phyloP scores from a whole-genome alignment of 1,139 yeast genomes.

The Groenewaldozyma sp. region DNA sequence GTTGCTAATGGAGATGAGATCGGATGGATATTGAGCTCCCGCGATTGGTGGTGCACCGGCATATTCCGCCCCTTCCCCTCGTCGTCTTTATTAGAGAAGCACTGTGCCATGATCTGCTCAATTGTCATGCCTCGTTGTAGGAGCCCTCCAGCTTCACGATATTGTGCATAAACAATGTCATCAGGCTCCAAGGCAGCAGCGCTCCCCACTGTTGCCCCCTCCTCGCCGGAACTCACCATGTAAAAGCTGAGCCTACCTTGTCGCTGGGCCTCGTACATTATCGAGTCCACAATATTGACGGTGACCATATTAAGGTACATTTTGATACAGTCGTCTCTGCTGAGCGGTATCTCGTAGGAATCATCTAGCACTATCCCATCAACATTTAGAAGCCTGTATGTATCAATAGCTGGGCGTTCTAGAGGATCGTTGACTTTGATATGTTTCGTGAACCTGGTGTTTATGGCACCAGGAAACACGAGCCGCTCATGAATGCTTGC shows the following conservation, averaged over 20 bases:
- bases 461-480: slow-evolving; percentile 27
- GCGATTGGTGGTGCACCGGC: slow-evolving; percentile 31
- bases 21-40: slow-evolving; percentile 28
- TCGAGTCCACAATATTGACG: slow-evolving; percentile 24
- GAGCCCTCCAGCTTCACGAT: slow-evolving; percentile 30
- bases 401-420: slow-evolving; percentile 16
- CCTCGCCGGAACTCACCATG: slow-evolving; percentile 33
- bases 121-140: slow-evolving; percentile 29
- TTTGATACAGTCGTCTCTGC: slow-evolving; percentile 21
- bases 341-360: slow-evolving; percentile 20
- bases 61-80: slow-evolving; percentile 28
- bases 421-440: slow-evolving; percentile 22
- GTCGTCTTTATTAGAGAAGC: slow-evolving; percentile 28
- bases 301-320: slow-evolving; percentile 30
- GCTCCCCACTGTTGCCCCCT: slow-evolving; percentile 30
- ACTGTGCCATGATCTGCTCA: slow-evolving; percentile 28
- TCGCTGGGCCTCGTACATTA: slow-evolving; percentile 33
- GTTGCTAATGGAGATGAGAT: slow-evolving; percentile 31
- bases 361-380: slow-evolving; percentile 26
- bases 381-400: slow-evolving; percentile 25
- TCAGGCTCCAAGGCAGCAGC: slow-evolving; percentile 29
- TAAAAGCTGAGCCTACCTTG: slow-evolving; percentile 31
- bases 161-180: slow-evolving; percentile 29
- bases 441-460: slow-evolving; percentile 21
- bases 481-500: slow-evolving; percentile 20